Conservation (phyloP, 106 monocot genomes). For the Apostasia shenzhenica region DNA sequence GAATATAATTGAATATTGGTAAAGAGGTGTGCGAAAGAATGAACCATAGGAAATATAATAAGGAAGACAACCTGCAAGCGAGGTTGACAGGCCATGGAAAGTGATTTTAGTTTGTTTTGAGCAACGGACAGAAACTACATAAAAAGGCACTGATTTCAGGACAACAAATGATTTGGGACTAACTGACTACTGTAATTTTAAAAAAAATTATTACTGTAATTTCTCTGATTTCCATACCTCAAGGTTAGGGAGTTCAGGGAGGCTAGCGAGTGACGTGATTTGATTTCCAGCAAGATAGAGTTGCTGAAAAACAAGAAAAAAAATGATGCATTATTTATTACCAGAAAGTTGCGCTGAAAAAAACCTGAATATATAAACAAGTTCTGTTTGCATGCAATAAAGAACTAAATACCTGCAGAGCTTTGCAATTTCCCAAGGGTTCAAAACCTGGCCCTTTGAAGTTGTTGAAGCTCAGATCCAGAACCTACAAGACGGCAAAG, state of each 20-base stretch:
- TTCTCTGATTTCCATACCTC: constrained; percentile 43
- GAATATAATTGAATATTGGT: constrained; percentile 5
- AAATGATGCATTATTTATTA: background rate
- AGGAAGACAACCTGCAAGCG: constrained; percentile 51
- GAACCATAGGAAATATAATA: background rate
- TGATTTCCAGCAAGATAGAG: constrained; percentile 98
- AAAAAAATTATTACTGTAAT: too few relatives aligned
- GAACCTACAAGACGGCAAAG: constrained; percentile 45
- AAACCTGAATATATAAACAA: background rate
- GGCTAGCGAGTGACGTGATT: constrained; percentile 77
- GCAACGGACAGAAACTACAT: constrained; percentile 96
- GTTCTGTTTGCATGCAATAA: background rate
- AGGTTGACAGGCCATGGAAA: constrained; percentile 90
- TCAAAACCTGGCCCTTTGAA: constrained; percentile 85
- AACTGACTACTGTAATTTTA: background rate
- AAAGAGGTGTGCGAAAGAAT: background rate
- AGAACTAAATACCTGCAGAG: constrained; percentile 58
- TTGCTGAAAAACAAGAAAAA: constrained; percentile 56
- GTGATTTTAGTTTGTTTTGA: constrained; percentile 82
- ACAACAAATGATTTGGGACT: constrained; percentile 3
- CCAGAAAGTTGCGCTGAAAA: background rate
- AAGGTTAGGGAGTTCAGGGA: constrained; percentile 85
- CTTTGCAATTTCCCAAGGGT: constrained; percentile 86
- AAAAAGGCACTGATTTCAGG: constrained; percentile 7
- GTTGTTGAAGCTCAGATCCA: constrained; percentile 97